These are phyloP conservation scores for Phlegmacium glaucopus DNA, from an alignment of 768 basidiomycete genomes.

Conservation along the genomic window DNA sequence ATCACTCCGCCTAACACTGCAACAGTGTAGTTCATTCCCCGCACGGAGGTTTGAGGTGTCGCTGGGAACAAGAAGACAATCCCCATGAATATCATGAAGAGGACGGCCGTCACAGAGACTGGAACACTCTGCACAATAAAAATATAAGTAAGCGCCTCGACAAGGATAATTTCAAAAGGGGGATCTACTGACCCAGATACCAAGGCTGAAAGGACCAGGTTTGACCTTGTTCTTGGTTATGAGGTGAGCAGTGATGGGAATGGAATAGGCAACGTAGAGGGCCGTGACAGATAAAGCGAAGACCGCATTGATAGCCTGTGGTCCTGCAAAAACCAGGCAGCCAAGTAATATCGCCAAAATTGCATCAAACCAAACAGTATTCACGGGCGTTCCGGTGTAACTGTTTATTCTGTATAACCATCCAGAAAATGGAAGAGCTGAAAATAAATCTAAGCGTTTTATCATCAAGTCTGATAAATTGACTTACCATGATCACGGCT, in stretches of 20 bases:
- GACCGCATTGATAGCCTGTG: slow-evolving; percentile 55
- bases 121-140: slow-evolving; percentile 46
- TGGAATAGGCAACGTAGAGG: slow-evolving; percentile 48
- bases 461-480: neutral
- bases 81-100: slow-evolving; percentile 66
- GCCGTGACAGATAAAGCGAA: slow-evolving; percentile 47
- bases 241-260: slow-evolving; percentile 53
- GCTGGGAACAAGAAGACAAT: slow-evolving; percentile 66
- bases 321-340: slow-evolving; percentile 57
- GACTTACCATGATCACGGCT: slow-evolving; percentile 54
- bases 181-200: slow-evolving; percentile 23
- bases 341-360: slow-evolving; percentile 47
- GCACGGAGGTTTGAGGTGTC: slow-evolving; percentile 40
- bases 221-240: slow-evolving; percentile 44
- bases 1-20: slow-evolving; percentile 66
- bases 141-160: neutral
- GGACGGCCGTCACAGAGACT: slow-evolving; percentile 51
- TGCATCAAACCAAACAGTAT: slow-evolving; percentile 55
- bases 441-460: neutral
- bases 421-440: slow-evolving; percentile 59
- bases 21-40: slow-evolving; percentile 70
- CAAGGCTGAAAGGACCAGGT: slow-evolving; percentile 57
- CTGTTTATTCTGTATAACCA: slow-evolving; percentile 59
- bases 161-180: neutral
- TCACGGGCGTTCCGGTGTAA: slow-evolving; percentile 56